Evolutionary conservation across 441 rosid species (phyloP).

Genomic region (Arabidopsis hybrid): DNA sequence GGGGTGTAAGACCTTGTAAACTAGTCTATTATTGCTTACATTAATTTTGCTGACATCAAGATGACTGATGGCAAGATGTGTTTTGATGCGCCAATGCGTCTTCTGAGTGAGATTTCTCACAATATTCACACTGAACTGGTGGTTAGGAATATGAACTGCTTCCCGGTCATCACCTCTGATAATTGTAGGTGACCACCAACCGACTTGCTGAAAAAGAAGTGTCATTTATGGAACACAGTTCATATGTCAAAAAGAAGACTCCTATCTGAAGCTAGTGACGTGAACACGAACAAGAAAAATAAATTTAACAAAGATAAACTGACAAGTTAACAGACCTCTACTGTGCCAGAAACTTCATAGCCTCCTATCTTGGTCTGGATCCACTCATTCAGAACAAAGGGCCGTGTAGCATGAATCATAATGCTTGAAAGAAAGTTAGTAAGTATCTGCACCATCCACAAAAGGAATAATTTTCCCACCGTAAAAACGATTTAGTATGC

Average conservation of each 20-base stretch:
- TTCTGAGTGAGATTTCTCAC: slow-evolving; percentile 84
- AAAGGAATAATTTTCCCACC: slow-evolving; percentile 17
- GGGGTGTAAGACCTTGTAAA: slow-evolving; percentile 29
- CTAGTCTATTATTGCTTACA: slow-evolving; percentile 48
- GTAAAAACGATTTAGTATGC: slow-evolving; percentile 21
- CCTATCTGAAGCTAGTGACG: slow-evolving; percentile 16
- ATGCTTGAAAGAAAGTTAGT: slow-evolving; percentile 76
- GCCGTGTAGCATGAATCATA: slow-evolving; percentile 78
- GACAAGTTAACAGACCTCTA: slow-evolving; percentile 61
- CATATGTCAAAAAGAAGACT: not conserved
- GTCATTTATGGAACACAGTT: slow-evolving; percentile 18
- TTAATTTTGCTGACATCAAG: slow-evolving; percentile 72
- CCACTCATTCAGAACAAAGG: slow-evolving; percentile 78
- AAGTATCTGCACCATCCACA: slow-evolving; percentile 60
- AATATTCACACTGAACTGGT: slow-evolving; percentile 67
- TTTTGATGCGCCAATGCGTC: slow-evolving; percentile 85
- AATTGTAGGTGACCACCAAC: slow-evolving; percentile 88
- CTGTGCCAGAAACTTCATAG: slow-evolving; percentile 82
- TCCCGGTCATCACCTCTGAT: slow-evolving; percentile 86
- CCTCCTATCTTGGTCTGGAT: slow-evolving; percentile 77
- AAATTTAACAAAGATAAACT: not conserved
- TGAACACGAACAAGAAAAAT: not conserved
- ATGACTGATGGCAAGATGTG: slow-evolving; percentile 72
- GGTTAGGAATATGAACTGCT: slow-evolving; percentile 84
- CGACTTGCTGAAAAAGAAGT: slow-evolving; percentile 60